phyloP scores from a whole-genome alignment of 148 eudicot genomes.

The Linanthus parryae region DNA sequence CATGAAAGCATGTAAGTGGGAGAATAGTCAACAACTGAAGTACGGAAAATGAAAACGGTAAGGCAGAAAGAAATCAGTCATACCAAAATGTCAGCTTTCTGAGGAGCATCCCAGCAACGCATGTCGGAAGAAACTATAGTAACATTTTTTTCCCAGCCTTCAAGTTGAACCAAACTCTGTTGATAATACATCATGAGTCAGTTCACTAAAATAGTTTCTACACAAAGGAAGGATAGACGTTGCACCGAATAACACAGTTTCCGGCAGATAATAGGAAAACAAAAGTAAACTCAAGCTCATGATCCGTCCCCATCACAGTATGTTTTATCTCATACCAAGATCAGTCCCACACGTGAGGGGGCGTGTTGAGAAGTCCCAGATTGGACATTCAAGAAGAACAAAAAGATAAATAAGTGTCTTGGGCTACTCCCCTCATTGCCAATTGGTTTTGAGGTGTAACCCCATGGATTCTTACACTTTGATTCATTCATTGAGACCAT shows the following conservation, averaged over 20 bases:
- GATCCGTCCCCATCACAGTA: too few relatives aligned
- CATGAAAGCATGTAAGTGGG: background rate
- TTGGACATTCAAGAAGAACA: too few relatives aligned
- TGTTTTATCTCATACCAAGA: too few relatives aligned
- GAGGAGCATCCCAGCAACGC: conserved; percentile 98
- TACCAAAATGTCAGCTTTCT: conserved; percentile 97
- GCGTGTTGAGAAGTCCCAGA: too few relatives aligned
- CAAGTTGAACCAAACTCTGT: conserved; percentile 91
- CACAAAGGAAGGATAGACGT: background rate
- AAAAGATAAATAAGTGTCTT: too few relatives aligned
- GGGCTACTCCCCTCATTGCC: too few relatives aligned
- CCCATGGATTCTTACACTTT: too few relatives aligned
- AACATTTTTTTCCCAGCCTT: conserved; percentile 84
- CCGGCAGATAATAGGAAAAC: too few relatives aligned
- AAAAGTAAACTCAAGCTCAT: too few relatives aligned
- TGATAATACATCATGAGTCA: conserved; percentile 12
- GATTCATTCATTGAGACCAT: too few relatives aligned
- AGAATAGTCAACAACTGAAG: conserved; percentile 7
- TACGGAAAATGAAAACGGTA: background rate
- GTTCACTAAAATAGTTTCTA: background rate
- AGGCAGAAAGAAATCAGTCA: background rate
- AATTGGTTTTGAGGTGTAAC: too few relatives aligned
- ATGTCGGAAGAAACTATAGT: conserved; percentile 85
- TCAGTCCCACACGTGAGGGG: too few relatives aligned
- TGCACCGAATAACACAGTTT: background rate